phyloP scores from a whole-genome alignment of 2,329 filamentous ascomycete species.

The Penicillium griseofulvum region DNA sequence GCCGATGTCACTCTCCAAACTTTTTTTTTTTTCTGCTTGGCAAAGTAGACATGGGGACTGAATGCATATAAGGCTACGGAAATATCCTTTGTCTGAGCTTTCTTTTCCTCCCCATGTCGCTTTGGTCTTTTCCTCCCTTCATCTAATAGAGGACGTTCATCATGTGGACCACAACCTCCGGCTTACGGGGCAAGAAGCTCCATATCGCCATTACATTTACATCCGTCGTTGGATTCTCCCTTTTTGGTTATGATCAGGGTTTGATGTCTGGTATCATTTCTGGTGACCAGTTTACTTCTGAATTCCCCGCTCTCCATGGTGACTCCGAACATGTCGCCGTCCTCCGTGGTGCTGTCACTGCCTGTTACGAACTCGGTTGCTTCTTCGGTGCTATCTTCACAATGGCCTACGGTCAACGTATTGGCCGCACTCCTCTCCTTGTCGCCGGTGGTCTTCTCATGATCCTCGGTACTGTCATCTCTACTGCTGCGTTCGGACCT shows the following conservation, averaged over 20 bases:
- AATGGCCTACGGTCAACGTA: slow-evolving; percentile 27
- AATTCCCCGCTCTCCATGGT: slow-evolving; percentile 22
- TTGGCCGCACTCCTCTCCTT: slow-evolving; percentile 44
- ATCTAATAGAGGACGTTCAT: slow-evolving; percentile 3
- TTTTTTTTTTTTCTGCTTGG: slow-evolving; percentile 1
- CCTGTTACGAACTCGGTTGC: slow-evolving; percentile 53
- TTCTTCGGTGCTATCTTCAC: slow-evolving; percentile 36
- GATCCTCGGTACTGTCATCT: slow-evolving; percentile 33
- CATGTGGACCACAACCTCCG: slow-evolving; percentile 34
- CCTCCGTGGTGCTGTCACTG: slow-evolving; percentile 52
- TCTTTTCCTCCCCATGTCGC: not conserved
- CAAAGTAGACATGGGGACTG: not conserved
- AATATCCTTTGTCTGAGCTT: not conserved
- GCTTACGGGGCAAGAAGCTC: slow-evolving; percentile 26
- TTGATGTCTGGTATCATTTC: slow-evolving; percentile 34
- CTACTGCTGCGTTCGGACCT: slow-evolving; percentile 20
- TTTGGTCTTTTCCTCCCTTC: slow-evolving; percentile 1
- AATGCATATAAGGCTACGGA: slow-evolving; percentile 2
- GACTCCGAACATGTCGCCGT: slow-evolving; percentile 33
- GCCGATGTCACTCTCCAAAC: slow-evolving; percentile 7
- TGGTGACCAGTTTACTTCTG: slow-evolving; percentile 25
- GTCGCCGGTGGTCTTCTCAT: slow-evolving; percentile 55
- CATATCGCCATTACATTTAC: slow-evolving; percentile 27
- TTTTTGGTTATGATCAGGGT: slow-evolving; percentile 43
- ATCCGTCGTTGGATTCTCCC: slow-evolving; percentile 53